Conservation (phyloP, 345 rosid species). For the Linum tenue region DNA sequence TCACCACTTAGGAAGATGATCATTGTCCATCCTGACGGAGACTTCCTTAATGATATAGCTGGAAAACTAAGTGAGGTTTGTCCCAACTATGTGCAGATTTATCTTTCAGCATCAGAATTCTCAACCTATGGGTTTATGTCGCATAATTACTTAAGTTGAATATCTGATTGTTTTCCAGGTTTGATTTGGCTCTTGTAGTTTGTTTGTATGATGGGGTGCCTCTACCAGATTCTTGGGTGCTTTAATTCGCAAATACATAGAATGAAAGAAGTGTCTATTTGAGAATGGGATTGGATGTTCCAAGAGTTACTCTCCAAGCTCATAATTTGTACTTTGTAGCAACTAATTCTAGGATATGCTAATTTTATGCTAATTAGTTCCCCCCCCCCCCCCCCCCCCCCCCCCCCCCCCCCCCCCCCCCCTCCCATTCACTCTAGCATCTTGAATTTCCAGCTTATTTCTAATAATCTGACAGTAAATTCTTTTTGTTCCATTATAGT, state of each 20-base stretch:
- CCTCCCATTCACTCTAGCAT: not conserved
- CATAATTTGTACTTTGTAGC: not conserved
- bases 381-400: too few species aligned
- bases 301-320: too few species aligned
- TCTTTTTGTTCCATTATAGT: conserved; percentile 36
- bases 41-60: conserved; percentile 84
- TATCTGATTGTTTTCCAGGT: not conserved
- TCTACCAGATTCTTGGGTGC: too few species aligned
- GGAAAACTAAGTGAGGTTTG: conserved; percentile 84
- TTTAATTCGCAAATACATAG: too few species aligned
- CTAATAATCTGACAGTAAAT: too few species aligned
- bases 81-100: conserved; percentile 1
- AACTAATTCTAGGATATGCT: too few species aligned
- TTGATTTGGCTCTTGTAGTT: not conserved
- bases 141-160: not conserved
- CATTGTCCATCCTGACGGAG: conserved; percentile 82
- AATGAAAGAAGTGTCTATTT: too few species aligned
- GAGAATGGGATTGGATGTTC: not conserved
- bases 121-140: not conserved
- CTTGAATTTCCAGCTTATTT: not conserved
- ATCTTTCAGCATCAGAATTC: too few species aligned
- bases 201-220: not conserved
- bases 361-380: not conserved
- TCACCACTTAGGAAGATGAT: conserved; percentile 93
- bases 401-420: too few species aligned